Evolutionary conservation across 495 filamentous ascomycete genomes (phyloP), one percentile per base, ranked within the genome.

Genomic region (Xylaria longipes): DNA sequence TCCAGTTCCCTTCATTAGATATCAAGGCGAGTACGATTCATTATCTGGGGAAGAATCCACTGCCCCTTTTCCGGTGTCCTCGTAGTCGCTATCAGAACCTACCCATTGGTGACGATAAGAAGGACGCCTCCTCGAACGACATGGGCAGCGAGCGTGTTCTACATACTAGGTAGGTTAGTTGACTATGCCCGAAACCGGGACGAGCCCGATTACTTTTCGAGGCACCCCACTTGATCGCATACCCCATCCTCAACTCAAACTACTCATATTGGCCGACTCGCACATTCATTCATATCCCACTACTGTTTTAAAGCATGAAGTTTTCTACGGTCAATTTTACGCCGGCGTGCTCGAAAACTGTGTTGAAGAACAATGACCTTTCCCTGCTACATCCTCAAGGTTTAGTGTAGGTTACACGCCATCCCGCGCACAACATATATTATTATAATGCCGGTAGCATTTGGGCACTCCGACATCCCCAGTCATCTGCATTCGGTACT

Each of bases 11-110:
- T 43, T 46, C 43, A 20, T 46, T 17, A 29, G 29, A 15, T 58
- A 15, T 58, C 0, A n/a, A 35, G 14, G 29, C 31, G 6, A 5
- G 29, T 15, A 25, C 5, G 54, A 17, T 33, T 57, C 60, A 45
- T 3, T 33, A 20, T 63, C 37, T 45, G 37, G 43, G 62, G 43
- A 48, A 65, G 17, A 35, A 65, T 48, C 43, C 43, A 35, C 62
- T 29, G 25, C 39, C n/a, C 37, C 35, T 46, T 46, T 25, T 35
- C 35, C 35, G 27, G 46, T 25, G 14, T 48, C 27, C 17, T 60
- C 33, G 20, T 11, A 9, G 11, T n/a, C 1, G 7, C 20, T 57
- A 33, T 57, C 29, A 33, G 48, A 52, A 27, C 15, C 5, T 12
- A 22, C 8, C 22, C 48, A 52, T 27, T 12, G 48, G 48, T 25